phyloP scores from a whole-genome alignment of 2,329 filamentous ascomycete species.

The Endothia cerciana region DNA sequence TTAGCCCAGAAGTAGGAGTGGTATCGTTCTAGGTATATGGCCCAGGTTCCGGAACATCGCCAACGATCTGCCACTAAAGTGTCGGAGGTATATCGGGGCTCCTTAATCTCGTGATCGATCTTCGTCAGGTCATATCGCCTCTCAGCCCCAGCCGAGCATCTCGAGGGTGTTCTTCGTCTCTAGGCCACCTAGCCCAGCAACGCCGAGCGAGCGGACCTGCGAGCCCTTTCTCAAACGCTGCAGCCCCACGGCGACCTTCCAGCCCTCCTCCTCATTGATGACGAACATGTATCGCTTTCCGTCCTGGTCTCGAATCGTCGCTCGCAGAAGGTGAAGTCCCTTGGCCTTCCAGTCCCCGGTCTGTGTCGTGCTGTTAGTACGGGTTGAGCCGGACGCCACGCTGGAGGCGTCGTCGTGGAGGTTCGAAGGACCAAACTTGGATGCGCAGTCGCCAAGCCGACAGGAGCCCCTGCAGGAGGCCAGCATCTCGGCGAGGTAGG shows the following conservation, averaged over 20 bases:
- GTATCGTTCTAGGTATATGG: background rate
- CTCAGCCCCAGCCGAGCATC: conserved; percentile 57
- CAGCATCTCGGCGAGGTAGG: conserved; percentile 65
- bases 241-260: conserved; percentile 68
- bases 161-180: conserved; percentile 62
- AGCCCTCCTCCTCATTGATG: conserved; percentile 65
- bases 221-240: conserved; percentile 63
- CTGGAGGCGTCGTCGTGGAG: conserved; percentile 28
- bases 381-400: conserved; percentile 29
- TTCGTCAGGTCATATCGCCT: background rate
- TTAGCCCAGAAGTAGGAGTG: background rate
- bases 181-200: conserved; percentile 57
- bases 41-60: background rate
- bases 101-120: background rate
- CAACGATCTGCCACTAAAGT: background rate
- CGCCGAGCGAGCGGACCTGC: conserved; percentile 62
- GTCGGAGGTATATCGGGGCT: background rate
- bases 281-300: conserved; percentile 70
- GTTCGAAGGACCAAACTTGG: conserved; percentile 39
- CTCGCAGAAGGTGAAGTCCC: conserved; percentile 65
- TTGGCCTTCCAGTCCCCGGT: conserved; percentile 58
- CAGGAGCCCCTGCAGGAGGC: conserved; percentile 68
- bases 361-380: conserved; percentile 47
- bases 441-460: conserved; percentile 55
- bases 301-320: conserved; percentile 67